Conservation (phyloP, 441 rosid genomes). For the Isatis lusitanica region DNA sequence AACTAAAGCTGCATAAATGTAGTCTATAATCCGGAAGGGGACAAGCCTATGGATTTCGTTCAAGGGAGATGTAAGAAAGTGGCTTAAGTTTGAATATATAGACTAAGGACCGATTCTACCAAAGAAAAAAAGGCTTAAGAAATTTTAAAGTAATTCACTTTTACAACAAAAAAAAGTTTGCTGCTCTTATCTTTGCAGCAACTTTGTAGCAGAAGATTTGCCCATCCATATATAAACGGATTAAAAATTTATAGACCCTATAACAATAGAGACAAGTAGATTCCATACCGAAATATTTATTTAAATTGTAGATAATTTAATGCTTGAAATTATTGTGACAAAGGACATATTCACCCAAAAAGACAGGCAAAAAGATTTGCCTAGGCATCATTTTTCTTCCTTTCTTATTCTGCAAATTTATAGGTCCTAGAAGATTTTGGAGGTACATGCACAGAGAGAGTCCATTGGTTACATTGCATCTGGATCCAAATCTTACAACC, state of each 20-base stretch:
- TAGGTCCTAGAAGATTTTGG: constrained; percentile 25
- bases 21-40: constrained; percentile 30
- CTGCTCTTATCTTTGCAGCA: constrained; percentile 32
- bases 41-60: constrained; percentile 33
- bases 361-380: constrained; percentile 40
- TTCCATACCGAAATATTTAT: background rate
- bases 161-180: constrained; percentile 15
- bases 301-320: background rate
- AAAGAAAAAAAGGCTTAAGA: background rate
- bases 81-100: constrained; percentile 23
- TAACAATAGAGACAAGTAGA: constrained; percentile 29
- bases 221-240: background rate
- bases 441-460: constrained; percentile 9
- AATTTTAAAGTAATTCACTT: constrained; percentile 29
- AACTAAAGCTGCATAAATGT: constrained; percentile 34
- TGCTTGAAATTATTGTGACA: constrained; percentile 27
- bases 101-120: constrained; percentile 21
- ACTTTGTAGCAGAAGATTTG: constrained; percentile 36
- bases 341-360: constrained; percentile 37
- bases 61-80: constrained; percentile 18
- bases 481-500: constrained; percentile 22
- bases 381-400: constrained; percentile 37
- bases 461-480: constrained; percentile 29
- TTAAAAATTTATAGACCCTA: constrained; percentile 30
- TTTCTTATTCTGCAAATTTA: constrained; percentile 19